Conservation (phyloP, 2,329 filamentous ascomycete species). For the Colletotrichum theobromicola region DNA sequence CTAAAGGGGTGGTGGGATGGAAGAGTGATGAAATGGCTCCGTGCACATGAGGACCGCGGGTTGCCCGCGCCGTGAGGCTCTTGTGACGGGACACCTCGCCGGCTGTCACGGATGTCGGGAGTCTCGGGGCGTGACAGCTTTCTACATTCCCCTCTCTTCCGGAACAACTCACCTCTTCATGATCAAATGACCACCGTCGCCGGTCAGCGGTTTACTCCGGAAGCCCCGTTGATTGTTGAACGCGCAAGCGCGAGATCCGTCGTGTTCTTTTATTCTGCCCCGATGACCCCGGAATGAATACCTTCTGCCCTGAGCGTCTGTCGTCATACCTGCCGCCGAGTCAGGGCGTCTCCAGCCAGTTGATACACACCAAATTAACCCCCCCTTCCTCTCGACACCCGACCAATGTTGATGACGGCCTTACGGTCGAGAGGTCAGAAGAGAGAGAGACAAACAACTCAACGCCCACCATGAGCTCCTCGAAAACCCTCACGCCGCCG, state of each 20-base stretch:
- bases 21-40: not conserved
- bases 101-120: not conserved
- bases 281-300: not conserved
- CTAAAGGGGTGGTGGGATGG: not conserved
- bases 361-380: not conserved
- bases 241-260: not conserved
- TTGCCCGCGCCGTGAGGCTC: not conserved
- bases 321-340: constrained; percentile 1
- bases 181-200: not conserved
- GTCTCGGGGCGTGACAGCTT: not conserved
- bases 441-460: not conserved
- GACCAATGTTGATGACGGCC: not conserved
- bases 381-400: not conserved
- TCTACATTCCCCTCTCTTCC: not conserved
- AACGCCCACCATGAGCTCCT: not conserved
- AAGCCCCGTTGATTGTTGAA: not conserved
- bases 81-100: not conserved
- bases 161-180: not conserved
- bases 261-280: not conserved
- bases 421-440: not conserved
- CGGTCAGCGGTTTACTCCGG: not conserved
- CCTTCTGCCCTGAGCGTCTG: constrained; percentile 12
- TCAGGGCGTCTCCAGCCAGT: constrained; percentile 7
- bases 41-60: not conserved
- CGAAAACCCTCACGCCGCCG: not conserved